A percentile compares a stretch with the other conserved stretches of the same genome.
These are phyloP conservation scores for Pulicaria dysenterica DNA, from an alignment of 129 eudicot genomes.

Conservation along the genomic window DNA sequence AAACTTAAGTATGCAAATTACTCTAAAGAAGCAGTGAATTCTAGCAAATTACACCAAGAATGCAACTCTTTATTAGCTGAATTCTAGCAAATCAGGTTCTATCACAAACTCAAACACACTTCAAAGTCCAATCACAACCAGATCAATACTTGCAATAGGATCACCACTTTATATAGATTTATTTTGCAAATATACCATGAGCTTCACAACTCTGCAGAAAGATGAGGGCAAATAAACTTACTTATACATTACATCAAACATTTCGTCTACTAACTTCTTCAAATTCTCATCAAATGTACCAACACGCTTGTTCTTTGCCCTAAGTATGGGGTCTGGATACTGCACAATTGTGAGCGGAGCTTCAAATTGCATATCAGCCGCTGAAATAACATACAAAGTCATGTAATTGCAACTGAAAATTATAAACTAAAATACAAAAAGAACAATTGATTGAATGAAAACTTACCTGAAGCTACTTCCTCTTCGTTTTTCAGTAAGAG, in stretches of 20 bases:
- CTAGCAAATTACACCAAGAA: background rate
- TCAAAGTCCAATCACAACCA: slow-evolving; percentile 4
- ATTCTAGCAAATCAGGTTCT: background rate
- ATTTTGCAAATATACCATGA: slow-evolving; percentile 3
- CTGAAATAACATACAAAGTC: slow-evolving; percentile 38
- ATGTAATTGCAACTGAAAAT: background rate
- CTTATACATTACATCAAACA: slow-evolving; percentile 96
- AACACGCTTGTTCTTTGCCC: slow-evolving; percentile 72
- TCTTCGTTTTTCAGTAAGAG: slow-evolving; percentile 41
- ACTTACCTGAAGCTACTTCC: slow-evolving; percentile 60
- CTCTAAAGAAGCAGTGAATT: background rate
- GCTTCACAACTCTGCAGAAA: background rate
- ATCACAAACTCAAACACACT: background rate
- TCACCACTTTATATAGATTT: background rate
- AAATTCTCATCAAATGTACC: slow-evolving; percentile 72
- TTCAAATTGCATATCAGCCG: slow-evolving; percentile 71
- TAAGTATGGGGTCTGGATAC: slow-evolving; percentile 79
- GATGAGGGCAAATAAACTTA: slow-evolving; percentile 33
- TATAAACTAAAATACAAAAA: background rate
- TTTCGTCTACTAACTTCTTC: slow-evolving; percentile 79
- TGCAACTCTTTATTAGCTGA: background rate
- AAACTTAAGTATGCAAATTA: too few relatives aligned
- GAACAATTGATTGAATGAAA: background rate
- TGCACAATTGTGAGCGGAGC: slow-evolving; percentile 60
- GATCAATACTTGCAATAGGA: background rate